Conservation (phyloP, 306 rosid species). For the Glycine latifolia region DNA sequence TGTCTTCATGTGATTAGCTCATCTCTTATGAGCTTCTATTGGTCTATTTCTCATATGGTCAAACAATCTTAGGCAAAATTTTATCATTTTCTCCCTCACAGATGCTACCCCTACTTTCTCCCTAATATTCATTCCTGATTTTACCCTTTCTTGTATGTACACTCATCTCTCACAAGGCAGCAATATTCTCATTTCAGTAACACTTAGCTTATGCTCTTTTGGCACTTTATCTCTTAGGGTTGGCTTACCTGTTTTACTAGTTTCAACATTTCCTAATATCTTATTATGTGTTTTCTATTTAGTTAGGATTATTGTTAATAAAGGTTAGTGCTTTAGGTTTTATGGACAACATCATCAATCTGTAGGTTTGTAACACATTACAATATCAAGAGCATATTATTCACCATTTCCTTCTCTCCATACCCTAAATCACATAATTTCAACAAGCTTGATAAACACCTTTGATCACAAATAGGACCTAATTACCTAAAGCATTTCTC, state of each 20-base stretch:
- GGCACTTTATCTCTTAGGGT: not conserved
- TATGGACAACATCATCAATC: too few relatives aligned
- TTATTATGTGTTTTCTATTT: not conserved
- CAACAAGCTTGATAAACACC: not conserved
- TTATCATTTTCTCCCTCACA: not conserved
- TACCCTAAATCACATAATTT: not conserved
- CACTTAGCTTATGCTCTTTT: not conserved
- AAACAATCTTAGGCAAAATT: slow-evolving; percentile 11
- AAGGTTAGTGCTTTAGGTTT: not conserved
- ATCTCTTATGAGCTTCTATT: not conserved
- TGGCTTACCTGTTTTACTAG: not conserved
- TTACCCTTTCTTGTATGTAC: not conserved
- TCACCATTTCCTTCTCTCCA: not conserved
- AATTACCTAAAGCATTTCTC: slow-evolving; percentile 13
- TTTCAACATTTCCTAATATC: not conserved
- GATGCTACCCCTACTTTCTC: not conserved
- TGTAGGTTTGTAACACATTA: not conserved
- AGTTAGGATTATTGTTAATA: not conserved
- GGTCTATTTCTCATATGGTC: not conserved
- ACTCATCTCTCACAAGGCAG: not conserved
- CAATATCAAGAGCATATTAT: not conserved
- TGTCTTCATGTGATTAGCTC: not conserved
- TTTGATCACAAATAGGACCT: slow-evolving; percentile 3
- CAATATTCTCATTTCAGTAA: not conserved
- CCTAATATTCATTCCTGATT: slow-evolving; percentile 3